Conservation (phyloP, 345 rosid species). For the Aegle marmelos region DNA sequence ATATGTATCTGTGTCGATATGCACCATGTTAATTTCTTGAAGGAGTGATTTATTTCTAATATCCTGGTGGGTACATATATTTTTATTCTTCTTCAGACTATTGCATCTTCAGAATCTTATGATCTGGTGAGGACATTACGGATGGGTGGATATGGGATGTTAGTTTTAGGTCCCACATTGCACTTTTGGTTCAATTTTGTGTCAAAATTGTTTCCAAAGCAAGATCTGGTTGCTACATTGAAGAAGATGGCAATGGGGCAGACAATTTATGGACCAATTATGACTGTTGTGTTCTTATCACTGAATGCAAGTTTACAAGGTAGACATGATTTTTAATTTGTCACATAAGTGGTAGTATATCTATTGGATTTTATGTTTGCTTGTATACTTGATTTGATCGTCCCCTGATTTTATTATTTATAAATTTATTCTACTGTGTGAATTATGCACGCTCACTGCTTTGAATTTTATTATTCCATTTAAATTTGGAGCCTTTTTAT, state of each 20-base stretch:
- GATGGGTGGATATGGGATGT: constrained; percentile 82
- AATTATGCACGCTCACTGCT: too few species aligned
- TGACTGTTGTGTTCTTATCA: constrained; percentile 78
- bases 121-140: constrained; percentile 75
- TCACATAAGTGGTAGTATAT: not conserved
- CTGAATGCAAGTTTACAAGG: constrained; percentile 70
- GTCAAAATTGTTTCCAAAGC: constrained; percentile 69
- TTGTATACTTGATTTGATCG: not conserved
- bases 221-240: constrained; percentile 66
- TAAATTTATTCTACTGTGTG: not conserved
- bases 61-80: not conserved
- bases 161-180: constrained; percentile 75
- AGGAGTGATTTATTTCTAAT: constrained; percentile 1
- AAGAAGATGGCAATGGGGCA: constrained; percentile 91
- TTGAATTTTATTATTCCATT: too few species aligned
- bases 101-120: constrained; percentile 50
- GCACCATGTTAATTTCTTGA: not conserved
- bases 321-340: constrained; percentile 19
- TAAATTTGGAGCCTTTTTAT: too few species aligned
- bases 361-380: not conserved
- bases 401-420: not conserved
- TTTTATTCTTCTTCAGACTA: constrained; percentile 33
- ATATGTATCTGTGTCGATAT: not conserved
- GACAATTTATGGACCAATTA: constrained; percentile 62
- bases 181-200: constrained; percentile 84